Conservation (phyloP, 2,329 filamentous ascomycete genomes). For the Geosmithia flava region DNA sequence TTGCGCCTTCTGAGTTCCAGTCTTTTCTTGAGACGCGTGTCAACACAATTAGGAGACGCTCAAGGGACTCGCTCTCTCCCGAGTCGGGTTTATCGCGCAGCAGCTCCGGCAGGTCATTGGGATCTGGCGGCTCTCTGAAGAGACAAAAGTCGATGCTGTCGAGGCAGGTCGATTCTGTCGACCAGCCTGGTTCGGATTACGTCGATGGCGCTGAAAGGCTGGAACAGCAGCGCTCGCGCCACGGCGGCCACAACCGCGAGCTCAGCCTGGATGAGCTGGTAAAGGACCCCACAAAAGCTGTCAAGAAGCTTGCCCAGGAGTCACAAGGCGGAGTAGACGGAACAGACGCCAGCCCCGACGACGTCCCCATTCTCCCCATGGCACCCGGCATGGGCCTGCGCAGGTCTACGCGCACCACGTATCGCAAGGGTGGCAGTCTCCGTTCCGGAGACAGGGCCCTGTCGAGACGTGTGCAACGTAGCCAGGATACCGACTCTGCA, state of each 20-base stretch:
- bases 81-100: conserved; percentile 37
- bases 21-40: conserved; percentile 90
- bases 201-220: conserved; percentile 74
- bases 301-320: conserved; percentile 55
- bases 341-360: conserved; percentile 40
- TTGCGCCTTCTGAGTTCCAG: conserved; percentile 93
- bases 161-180: conserved; percentile 67
- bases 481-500: conserved; percentile 41
- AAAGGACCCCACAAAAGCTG: conserved; percentile 61
- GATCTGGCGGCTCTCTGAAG: conserved; percentile 42
- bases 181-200: conserved; percentile 49
- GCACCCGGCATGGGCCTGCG: conserved; percentile 69
- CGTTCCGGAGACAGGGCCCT: conserved; percentile 66
- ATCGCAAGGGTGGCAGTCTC: conserved; percentile 73
- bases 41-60: conserved; percentile 76
- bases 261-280: conserved; percentile 73
- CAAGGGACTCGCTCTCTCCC: conserved; percentile 56
- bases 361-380: conserved; percentile 76
- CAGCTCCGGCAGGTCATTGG: conserved; percentile 33
- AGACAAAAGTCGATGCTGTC: conserved; percentile 96
- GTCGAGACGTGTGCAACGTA: conserved; percentile 56
- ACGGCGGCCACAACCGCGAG: conserved; percentile 40
- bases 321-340: conserved; percentile 30
- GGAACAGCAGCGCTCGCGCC: conserved; percentile 57
- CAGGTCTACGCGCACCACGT: conserved; percentile 84